These are phyloP conservation scores for Falciphora oryzae DNA, from an alignment of 2,329 filamentous ascomycete species.

Conservation along the genomic window DNA sequence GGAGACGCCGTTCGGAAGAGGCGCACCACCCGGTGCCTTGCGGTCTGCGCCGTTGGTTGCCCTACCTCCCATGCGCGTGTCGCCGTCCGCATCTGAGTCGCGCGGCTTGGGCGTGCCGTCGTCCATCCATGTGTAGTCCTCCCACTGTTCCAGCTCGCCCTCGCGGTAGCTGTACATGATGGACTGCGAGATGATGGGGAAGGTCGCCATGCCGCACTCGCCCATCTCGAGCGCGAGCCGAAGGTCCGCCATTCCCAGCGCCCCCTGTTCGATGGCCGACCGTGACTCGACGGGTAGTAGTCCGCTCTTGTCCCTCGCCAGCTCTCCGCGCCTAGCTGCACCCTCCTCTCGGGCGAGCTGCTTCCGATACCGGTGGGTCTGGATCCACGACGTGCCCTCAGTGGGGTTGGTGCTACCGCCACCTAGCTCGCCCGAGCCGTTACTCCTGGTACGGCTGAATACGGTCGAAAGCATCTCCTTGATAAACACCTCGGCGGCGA, in stretches of 20 bases:
- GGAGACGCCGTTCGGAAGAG: constrained; percentile 40
- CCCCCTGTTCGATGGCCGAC: constrained; percentile 63
- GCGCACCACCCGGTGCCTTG: constrained; percentile 12
- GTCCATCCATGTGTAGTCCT: constrained; percentile 51
- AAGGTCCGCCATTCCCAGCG: constrained; percentile 73
- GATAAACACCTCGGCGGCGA: constrained; percentile 61
- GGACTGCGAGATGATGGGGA: constrained; percentile 67
- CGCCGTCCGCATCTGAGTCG: constrained; percentile 18
- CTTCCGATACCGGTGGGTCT: constrained; percentile 71
- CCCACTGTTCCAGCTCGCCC: constrained; percentile 65
- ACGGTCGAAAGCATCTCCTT: constrained; percentile 60
- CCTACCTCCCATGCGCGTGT: constrained; percentile 25
- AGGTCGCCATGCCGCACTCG: constrained; percentile 69
- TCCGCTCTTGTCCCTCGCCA: constrained; percentile 68
- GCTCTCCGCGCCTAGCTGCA: constrained; percentile 63
- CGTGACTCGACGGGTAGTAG: constrained; percentile 77
- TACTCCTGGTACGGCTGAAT: constrained; percentile 58
- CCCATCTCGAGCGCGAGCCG: constrained; percentile 69
- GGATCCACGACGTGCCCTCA: constrained; percentile 56
- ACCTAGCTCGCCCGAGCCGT: constrained; percentile 58
- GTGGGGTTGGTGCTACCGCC: constrained; percentile 48
- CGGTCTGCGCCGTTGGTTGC: constrained; percentile 29
- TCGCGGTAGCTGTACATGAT: constrained; percentile 69
- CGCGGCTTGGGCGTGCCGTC: constrained; percentile 18
- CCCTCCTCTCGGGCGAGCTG: constrained; percentile 74